These are phyloP conservation scores for Solanum piurae DNA, from an alignment of 257 asterid species.

Conservation along the genomic window DNA sequence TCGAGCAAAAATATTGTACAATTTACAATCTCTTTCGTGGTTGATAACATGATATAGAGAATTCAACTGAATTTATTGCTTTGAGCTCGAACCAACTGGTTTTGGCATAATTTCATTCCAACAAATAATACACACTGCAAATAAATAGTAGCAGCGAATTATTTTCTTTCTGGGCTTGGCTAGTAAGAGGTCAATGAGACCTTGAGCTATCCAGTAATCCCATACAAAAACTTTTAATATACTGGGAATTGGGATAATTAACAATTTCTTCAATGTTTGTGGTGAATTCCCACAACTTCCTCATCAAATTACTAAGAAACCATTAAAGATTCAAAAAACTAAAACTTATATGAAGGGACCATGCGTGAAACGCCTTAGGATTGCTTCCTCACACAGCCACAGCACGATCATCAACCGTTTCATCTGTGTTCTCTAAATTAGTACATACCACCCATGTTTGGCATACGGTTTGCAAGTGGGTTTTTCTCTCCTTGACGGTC, in stretches of 20 bases:
- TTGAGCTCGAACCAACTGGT: neutral
- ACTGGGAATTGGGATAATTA: neutral
- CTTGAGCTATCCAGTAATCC: neutral
- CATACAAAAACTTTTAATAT: neutral
- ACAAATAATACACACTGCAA: neutral
- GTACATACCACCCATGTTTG: conserved; percentile 41
- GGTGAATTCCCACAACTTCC: neutral
- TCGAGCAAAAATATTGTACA: neutral
- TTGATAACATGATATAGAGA: neutral
- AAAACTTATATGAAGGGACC: neutral
- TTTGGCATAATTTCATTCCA: neutral
- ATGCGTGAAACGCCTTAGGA: neutral
- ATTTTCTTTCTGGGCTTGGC: neutral
- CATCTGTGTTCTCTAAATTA: neutral
- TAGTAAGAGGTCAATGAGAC: neutral
- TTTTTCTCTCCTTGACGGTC: conserved; percentile 47
- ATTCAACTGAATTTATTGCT: neutral
- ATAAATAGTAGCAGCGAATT: neutral
- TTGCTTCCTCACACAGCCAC: neutral
- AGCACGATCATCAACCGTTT: neutral
- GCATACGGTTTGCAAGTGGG: conserved; percentile 43
- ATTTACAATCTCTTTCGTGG: neutral
- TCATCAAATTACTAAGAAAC: neutral
- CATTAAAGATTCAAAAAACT: neutral
- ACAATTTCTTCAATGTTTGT: neutral